These are phyloP conservation scores for Bathelium albidoporum DNA, from an alignment of 495 filamentous ascomycete genomes.

Conservation along the genomic window DNA sequence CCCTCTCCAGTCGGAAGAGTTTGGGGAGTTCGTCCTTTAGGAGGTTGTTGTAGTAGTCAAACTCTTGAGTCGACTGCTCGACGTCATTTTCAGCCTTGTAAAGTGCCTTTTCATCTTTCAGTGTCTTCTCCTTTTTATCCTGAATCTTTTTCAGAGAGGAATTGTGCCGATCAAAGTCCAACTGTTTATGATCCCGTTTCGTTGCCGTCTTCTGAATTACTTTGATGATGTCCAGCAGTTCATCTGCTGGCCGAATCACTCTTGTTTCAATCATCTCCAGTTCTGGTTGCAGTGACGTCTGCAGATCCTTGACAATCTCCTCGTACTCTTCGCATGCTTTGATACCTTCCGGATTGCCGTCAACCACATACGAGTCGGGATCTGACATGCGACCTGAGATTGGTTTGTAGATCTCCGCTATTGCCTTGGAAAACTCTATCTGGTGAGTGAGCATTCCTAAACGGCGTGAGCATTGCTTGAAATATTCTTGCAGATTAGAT, in stretches of 20 bases:
- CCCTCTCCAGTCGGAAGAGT: slow-evolving; percentile 81
- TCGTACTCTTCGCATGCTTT: slow-evolving; percentile 95
- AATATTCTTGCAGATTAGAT: neutral
- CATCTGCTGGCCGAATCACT: slow-evolving; percentile 86
- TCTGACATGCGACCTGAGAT: slow-evolving; percentile 94
- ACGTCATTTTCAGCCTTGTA: slow-evolving; percentile 93
- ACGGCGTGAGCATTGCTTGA: slow-evolving; percentile 14
- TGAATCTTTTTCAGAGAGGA: slow-evolving; percentile 81
- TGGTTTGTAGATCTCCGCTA: slow-evolving; percentile 94
- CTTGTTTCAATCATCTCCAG: slow-evolving; percentile 94
- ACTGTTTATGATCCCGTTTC: slow-evolving; percentile 94
- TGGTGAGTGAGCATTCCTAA: slow-evolving; percentile 90
- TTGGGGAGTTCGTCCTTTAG: slow-evolving; percentile 92
- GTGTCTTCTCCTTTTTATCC: slow-evolving; percentile 91
- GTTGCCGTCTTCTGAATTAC: slow-evolving; percentile 75
- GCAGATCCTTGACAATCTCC: slow-evolving; percentile 77
- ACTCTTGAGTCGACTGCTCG: slow-evolving; percentile 88
- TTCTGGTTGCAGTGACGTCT: slow-evolving; percentile 79
- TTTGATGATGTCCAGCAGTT: slow-evolving; percentile 91
- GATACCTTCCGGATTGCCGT: slow-evolving; percentile 93
- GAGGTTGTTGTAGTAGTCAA: slow-evolving; percentile 91
- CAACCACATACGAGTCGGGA: slow-evolving; percentile 65
- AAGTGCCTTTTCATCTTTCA: slow-evolving; percentile 95
- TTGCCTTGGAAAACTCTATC: slow-evolving; percentile 94
- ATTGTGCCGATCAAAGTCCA: slow-evolving; percentile 87